Evolutionary conservation across 2,329 filamentous ascomycete species (phyloP), one percentile per base, ranked within the genome.

Genomic region (Metarhizium robertsii): DNA sequence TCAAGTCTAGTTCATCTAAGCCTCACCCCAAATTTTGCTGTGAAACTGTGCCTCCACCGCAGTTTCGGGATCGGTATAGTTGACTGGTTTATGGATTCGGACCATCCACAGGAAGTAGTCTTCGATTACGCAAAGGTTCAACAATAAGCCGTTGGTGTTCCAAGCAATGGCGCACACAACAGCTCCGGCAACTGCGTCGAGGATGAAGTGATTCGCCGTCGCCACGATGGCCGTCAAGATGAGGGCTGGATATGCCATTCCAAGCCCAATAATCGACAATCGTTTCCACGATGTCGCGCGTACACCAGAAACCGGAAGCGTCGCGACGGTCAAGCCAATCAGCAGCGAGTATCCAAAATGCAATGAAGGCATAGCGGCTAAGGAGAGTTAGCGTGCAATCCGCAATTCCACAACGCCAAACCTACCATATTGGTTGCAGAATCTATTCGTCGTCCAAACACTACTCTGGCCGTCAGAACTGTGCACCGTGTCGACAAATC

Each of bases 271-370:
- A 46, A 77, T 69, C 16, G 65, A 61, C 6, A 73, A 57, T 2
- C 85, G 79, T 53, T 77, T 75, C 71, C 76, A 78, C 1, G 74
- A 74, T 8, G 73, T 73, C 18, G 74, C 67, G 54, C 83, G 79
- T 25, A 79, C 72, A 29, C 78, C 75, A 10, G 77, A 71, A 1
- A 88, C 72, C 1, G 86, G 86, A 50, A 88, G 79, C 1, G 80
- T 82, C 61, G 81, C 79, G 56, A 89, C 77, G 4, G 86, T 89
- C 13, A 89, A 70, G 7, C 86, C 86, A 64, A 90, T 84, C 62
- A 90, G 78, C 34, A 90, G 79, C 3, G 84, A 86, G 71, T 90
- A 90, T 3, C 86, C 86, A 64, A 90, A 90, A 67, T 90, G 86
- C 16, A 90, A 75, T 0, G 83, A 87, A 1, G 86, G 86, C 86